These are phyloP conservation scores for Penicillium expansum DNA, from an alignment of 2,329 filamentous ascomycete species.

Conservation along the genomic window DNA sequence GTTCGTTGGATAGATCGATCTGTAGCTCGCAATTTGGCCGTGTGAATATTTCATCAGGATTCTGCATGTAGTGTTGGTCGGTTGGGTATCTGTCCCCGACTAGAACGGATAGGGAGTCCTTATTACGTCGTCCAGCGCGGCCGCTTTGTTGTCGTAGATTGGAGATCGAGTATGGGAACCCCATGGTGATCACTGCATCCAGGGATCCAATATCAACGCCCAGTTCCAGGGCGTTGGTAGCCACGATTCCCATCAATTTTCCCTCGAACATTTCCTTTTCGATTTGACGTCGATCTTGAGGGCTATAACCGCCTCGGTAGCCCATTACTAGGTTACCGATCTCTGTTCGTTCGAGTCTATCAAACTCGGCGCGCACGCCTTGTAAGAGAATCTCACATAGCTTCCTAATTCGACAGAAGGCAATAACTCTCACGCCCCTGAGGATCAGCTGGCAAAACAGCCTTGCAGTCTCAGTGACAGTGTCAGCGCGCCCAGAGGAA, in stretches of 20 bases:
- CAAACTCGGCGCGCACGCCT: conserved; percentile 75
- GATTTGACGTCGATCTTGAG: conserved; percentile 82
- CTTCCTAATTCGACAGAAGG: conserved; percentile 84
- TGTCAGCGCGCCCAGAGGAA: conserved; percentile 78
- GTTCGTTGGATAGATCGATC: conserved; percentile 86
- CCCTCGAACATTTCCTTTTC: conserved; percentile 97
- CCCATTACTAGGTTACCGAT: conserved; percentile 83
- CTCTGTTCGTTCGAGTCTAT: conserved; percentile 68
- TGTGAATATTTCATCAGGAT: conserved; percentile 86
- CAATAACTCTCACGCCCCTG: conserved; percentile 84
- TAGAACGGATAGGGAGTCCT: conserved; percentile 85
- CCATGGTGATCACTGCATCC: conserved; percentile 89
- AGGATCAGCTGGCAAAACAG: conserved; percentile 88
- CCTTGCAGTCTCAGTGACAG: conserved; percentile 79
- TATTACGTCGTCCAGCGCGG: conserved; percentile 85
- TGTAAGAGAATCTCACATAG: conserved; percentile 82
- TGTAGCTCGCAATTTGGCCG: conserved; percentile 86
- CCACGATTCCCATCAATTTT: conserved; percentile 86
- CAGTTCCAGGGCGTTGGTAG: conserved; percentile 87
- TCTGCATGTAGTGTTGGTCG: conserved; percentile 96
- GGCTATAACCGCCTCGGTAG: conserved; percentile 91
- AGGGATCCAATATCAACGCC: conserved; percentile 93
- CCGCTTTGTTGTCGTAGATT: conserved; percentile 94
- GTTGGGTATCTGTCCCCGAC: conserved; percentile 86
- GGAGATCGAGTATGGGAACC: conserved; percentile 92